Evolutionary conservation across 495 filamentous ascomycete genomes (phyloP).

Genomic region (Hypoxylon lenormandii): DNA sequence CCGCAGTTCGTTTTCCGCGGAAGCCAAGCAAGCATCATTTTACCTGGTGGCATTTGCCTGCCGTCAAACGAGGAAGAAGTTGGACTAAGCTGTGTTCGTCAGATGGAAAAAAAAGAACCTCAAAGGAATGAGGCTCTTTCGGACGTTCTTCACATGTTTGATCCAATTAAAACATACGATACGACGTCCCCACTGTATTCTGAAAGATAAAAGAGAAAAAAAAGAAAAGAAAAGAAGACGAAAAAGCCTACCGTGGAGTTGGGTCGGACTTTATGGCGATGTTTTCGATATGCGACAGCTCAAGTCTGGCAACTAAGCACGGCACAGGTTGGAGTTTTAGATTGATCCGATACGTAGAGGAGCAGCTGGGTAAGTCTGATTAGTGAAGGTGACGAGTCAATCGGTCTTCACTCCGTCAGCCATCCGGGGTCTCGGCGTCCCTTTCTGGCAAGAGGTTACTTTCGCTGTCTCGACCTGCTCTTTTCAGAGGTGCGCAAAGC

Average conservation of each 20-base stretch:
- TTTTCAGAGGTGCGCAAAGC: constrained; percentile 8
- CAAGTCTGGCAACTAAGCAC: constrained; percentile 8
- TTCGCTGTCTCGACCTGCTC: constrained; percentile 10
- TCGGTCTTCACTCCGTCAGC: constrained; percentile 1
- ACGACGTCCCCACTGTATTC: background rate
- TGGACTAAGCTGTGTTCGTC: too few species aligned
- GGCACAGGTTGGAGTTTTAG: background rate
- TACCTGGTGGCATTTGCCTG: too few species aligned
- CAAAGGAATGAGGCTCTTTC: too few species aligned
- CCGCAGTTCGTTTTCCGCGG: too few species aligned
- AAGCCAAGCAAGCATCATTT: too few species aligned
- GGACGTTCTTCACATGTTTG: background rate
- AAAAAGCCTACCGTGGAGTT: constrained; percentile 11
- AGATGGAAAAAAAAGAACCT: too few species aligned
- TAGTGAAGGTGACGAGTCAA: constrained; percentile 7
- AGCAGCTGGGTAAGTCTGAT: background rate
- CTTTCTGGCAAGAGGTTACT: constrained; percentile 13
- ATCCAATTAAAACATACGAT: background rate
- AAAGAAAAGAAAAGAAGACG: background rate
- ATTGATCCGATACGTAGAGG: constrained; percentile 1
- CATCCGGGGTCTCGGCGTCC: constrained; percentile 6
- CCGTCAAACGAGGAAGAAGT: too few species aligned
- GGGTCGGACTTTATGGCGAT: background rate
- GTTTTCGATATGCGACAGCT: constrained; percentile 6
- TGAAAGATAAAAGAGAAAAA: background rate